Percentiles rank a stretch among this genome's conserved stretches.
These are phyloP conservation scores for Collybiopsis luxurians DNA, from an alignment of 768 basidiomycete species.

Conservation along the genomic window DNA sequence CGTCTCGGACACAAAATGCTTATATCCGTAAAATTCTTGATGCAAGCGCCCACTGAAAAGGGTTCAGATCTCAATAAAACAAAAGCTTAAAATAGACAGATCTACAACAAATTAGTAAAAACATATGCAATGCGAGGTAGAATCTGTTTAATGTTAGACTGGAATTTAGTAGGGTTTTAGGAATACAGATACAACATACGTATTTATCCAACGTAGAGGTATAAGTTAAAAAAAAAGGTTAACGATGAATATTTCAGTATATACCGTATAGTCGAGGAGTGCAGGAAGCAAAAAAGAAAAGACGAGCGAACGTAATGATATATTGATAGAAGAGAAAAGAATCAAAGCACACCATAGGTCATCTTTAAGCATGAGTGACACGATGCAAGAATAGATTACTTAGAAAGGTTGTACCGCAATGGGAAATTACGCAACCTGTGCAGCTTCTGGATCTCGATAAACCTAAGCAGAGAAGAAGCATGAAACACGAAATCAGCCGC, in stretches of 20 bases:
- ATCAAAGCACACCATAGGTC: background rate
- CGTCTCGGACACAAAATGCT: too few species aligned
- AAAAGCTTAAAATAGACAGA: background rate
- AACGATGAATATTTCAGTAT: background rate
- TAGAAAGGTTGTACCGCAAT: too few species aligned
- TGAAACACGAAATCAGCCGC: background rate
- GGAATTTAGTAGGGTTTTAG: background rate
- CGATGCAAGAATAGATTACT: too few species aligned
- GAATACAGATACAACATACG: conserved; percentile 1
- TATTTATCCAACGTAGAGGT: background rate
- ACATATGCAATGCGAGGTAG: too few species aligned
- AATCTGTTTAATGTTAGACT: too few species aligned
- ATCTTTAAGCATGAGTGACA: too few species aligned
- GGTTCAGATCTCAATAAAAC: too few species aligned
- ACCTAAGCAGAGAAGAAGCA: conserved; percentile 30
- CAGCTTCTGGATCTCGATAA: conserved; percentile 41
- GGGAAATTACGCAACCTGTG: conserved; percentile 14
- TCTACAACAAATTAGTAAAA: background rate
- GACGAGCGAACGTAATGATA: background rate
- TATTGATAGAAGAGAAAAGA: background rate
- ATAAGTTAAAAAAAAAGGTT: background rate
- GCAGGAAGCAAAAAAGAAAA: background rate
- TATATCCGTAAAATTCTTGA: background rate
- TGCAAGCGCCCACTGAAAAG: too few species aligned
- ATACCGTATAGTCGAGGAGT: background rate